These are phyloP conservation scores for Spathaspora passalidarum DNA, from an alignment of 805 yeast genomes.

Conservation along the genomic window DNA sequence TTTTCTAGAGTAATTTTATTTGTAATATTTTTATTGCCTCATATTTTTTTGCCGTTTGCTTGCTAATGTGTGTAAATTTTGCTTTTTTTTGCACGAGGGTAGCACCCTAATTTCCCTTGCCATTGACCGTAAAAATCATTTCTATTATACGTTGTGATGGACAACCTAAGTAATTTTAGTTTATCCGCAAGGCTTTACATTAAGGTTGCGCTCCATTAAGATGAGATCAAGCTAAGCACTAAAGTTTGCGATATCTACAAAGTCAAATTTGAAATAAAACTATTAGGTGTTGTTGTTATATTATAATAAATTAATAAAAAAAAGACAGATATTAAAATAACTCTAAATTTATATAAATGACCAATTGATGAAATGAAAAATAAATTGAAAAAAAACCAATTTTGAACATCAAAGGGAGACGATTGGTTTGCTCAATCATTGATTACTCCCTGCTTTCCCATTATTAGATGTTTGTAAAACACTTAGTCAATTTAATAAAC, in stretches of 20 bases:
- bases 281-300: neutral
- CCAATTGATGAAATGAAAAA: constrained; percentile 3
- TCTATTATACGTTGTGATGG: too few relatives aligned
- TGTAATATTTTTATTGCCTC: neutral
- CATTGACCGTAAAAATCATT: too few relatives aligned
- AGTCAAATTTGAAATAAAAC: neutral
- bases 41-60: neutral
- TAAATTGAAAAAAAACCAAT: neutral
- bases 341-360: constrained; percentile 2
- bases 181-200: too few relatives aligned
- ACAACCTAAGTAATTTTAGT: too few relatives aligned
- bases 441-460: neutral
- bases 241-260: constrained; percentile 1
- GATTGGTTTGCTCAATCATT: neutral
- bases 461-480: neutral
- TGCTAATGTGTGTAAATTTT: neutral
- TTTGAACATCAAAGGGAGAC: neutral
- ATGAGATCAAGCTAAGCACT: too few relatives aligned
- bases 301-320: neutral
- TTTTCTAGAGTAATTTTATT: neutral
- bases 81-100: neutral
- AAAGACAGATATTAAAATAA: neutral
- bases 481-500: constrained; percentile 7
- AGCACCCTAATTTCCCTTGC: neutral
- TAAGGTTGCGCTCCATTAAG: too few relatives aligned